Percentiles rank a stretch among this genome's conserved stretches.
Conservation (phyloP, 2,329 filamentous ascomycete species). For the Didymella glomerata region DNA sequence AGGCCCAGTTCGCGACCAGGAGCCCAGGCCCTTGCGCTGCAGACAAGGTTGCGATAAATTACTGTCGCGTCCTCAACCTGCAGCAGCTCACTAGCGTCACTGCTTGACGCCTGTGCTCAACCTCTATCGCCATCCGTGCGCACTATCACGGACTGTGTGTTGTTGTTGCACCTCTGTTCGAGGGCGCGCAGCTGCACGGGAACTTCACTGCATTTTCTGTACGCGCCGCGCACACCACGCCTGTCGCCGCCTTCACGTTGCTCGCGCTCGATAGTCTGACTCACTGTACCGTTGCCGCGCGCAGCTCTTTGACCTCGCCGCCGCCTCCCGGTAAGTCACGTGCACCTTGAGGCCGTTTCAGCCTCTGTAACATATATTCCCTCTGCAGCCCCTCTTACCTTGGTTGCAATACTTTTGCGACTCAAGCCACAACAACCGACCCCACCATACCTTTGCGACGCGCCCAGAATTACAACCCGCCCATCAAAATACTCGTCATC, state of each 20-base stretch:
- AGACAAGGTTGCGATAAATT: conserved; percentile 16
- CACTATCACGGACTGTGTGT: conserved; percentile 31
- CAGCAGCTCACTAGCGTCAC: conserved; percentile 35
- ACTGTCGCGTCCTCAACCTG: conserved; percentile 28
- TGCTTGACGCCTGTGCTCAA: conserved; percentile 28
- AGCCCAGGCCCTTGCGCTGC: conserved; percentile 25
- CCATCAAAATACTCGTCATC: conserved; percentile 16
- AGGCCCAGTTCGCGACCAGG: conserved; percentile 29
- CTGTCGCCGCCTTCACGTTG: conserved; percentile 38
- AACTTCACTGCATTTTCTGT: conserved; percentile 27
- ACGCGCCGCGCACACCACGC: conserved; percentile 34
- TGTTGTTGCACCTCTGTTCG: conserved; percentile 29
- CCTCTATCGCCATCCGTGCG: conserved; percentile 35
- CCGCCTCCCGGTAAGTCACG: conserved; percentile 49
- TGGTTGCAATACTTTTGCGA: conserved; percentile 22
- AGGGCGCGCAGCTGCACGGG: conserved; percentile 34
- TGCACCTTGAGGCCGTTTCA: conserved; percentile 37
- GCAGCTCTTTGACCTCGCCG: conserved; percentile 32
- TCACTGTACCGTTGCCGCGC: conserved; percentile 32
- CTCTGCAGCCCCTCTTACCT: conserved; percentile 32
- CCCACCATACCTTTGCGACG: conserved; percentile 26
- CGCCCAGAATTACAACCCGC: conserved; percentile 21
- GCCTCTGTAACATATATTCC: conserved; percentile 38
- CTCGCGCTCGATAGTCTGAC: conserved; percentile 29
- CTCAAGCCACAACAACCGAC: conserved; percentile 30